Conservation (phyloP, 768 basidiomycete genomes). For the Tremella fuciformis region DNA sequence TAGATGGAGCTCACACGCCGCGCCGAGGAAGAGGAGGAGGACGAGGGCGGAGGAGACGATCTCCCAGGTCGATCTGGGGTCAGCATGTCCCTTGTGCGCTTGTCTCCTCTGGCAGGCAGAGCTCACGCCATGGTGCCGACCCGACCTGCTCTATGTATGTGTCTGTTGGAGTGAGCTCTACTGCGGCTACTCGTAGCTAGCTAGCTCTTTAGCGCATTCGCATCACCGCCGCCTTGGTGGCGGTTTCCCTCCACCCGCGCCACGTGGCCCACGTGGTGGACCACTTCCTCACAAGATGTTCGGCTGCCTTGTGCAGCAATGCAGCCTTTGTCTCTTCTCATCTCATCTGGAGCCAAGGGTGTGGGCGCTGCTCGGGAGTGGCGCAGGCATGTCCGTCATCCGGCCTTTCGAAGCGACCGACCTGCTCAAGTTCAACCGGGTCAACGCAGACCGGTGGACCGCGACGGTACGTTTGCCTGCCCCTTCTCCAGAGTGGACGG, state of each 20-base stretch:
- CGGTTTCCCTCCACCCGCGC: too few species aligned
- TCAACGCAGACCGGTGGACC: conserved; percentile 95
- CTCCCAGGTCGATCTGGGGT: conserved; percentile 32
- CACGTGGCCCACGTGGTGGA: too few species aligned
- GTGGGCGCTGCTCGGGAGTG: too few species aligned
- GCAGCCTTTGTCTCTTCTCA: too few species aligned
- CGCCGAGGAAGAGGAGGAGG: conserved; percentile 36
- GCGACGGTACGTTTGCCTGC: conserved; percentile 69
- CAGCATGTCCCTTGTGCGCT: background rate
- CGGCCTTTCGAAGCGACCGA: conserved; percentile 84
- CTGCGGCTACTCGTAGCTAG: too few species aligned
- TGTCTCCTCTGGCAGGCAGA: background rate
- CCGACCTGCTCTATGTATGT: too few species aligned
- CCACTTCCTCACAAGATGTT: too few species aligned
- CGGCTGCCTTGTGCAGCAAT: too few species aligned
- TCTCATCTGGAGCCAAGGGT: too few species aligned
- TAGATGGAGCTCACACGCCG: conserved; percentile 30
- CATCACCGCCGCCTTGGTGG: too few species aligned
- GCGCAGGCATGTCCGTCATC: conserved; percentile 67
- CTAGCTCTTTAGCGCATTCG: too few species aligned
- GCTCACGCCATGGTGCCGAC: background rate
- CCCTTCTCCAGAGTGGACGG: background rate
- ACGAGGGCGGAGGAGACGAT: conserved; percentile 32
- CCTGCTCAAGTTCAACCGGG: conserved; percentile 87
- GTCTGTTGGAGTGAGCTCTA: too few species aligned